Evolutionary conservation across 1,139 yeast species (phyloP), one percentile per base, ranked within the genome.

Genomic region (Wickerhamiella infanticola): DNA sequence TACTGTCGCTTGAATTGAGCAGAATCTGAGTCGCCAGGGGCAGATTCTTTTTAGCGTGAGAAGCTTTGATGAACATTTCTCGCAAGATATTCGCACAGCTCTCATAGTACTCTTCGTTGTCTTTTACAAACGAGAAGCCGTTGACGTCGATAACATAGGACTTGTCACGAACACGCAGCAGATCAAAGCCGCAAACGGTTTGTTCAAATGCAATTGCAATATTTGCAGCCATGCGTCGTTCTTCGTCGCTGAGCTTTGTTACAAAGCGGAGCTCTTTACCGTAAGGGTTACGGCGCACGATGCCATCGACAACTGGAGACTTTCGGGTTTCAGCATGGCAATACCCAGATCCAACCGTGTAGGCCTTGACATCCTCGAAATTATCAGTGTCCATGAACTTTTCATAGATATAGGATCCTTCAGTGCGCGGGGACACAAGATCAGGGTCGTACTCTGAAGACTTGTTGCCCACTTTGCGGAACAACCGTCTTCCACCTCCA

Each of bases 251-350:
- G 45, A 93, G 69, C 53, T 81, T 79, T 1, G 98, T 90, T 37
- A 90, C 74, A 59, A 81, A 93, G 53, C 99, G 72, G 42, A 93
- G 80, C 64, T 93, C 99, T 62, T 93, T 93, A 45, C 99, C 99
- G 57, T 88, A 95, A 1, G 98, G 88, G 61, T 93, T 93, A 63
- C 99, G 75, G 59, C 97, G 74, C 26, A 93, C 99, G 47, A 93
- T 83, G 44, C 99, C 99, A 66, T 93, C 99, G 13, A 93, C 98
- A 2, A 93, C 98, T 0, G 99, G 99, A 0, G 96, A 86, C 62
- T 93, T 93, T 58, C 99, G 74, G 1, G 99, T 93, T 61, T 93
- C 99, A 0, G 98, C 99, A 63, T 93, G 98, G 59, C 98, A 90
- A 59, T 74, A 93, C 26, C 69, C 68, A 3, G 81, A 78, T 1